Base-by-base conservation (phyloP, 202 grass and related monocot species). In the Dendrocalamus latiflorus region DNA sequence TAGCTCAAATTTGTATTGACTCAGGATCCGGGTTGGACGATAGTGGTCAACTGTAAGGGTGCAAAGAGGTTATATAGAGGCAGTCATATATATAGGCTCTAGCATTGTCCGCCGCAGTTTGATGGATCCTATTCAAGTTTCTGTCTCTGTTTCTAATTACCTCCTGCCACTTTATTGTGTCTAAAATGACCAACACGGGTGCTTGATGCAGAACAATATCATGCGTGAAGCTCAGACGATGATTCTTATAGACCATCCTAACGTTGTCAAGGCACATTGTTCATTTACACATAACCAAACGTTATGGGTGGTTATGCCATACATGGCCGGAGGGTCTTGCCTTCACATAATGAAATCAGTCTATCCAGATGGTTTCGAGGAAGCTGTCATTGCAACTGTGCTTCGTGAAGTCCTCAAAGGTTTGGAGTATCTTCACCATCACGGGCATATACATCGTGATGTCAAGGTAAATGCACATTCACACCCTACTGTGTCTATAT, bases 281-380 rank as follows among this genome's bases (percentile, higher is more conserved):
- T 93, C 96, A 22, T 95, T 98, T 63, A 88, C 92, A 65, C 92
- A 89, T 61, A 81, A 85, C 54, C 91, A 92, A 78, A 85, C 87
- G 14, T 43, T 98, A 28, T 98, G 91, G 93, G 89, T 98, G 26
- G 87, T 98, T 55, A 95, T 98, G 93, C 96, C 96, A 21, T 95
- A 95, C 65, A 98, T 98, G 96, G 91, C 87, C 10, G 92, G 89
- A 66, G 96, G 96, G n/a, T 98, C 96, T 68, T 95, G 85, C 70
- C 93, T 98, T 90, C 96, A 98, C 82, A 93, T 98, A 85, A 91
- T 98, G 92, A 98, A 98, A 78, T 93, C 96, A 51, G 89, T 81
- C 20, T 86, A 85, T n/a, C 91, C 93, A 28, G 57, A 86, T 83
- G 96, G 96, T 78, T 91, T 98, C 5, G 87, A 90, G 8, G 96